Conservation (phyloP, 352 stramenopile species). For the Achlya hypogyna region DNA sequence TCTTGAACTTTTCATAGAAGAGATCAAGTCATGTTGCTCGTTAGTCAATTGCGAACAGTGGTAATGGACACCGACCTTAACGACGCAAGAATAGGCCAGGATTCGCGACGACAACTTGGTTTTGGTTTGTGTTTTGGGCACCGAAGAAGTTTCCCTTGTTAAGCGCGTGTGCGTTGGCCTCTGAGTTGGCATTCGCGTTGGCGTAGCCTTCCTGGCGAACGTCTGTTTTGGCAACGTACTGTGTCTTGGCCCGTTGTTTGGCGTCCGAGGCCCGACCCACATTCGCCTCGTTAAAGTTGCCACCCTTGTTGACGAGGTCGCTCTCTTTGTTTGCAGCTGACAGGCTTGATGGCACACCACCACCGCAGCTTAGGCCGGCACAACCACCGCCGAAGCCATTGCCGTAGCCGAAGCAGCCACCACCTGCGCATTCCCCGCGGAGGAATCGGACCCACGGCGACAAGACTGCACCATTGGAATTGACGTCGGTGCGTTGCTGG, state of each 20-base stretch:
- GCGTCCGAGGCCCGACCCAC: neutral
- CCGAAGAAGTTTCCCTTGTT: conserved; percentile 10
- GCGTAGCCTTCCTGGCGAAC: neutral
- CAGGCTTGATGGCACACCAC: neutral
- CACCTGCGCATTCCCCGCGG: neutral
- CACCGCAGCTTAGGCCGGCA: neutral
- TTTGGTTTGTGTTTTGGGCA: neutral
- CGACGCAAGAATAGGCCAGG: neutral
- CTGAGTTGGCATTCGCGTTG: conserved; percentile 6
- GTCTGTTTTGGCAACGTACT: neutral
- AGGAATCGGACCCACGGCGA: neutral
- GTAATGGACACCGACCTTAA: too few species aligned
- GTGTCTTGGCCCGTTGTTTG: neutral
- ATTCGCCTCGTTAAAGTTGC: neutral
- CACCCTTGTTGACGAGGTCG: neutral
- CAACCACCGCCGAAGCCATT: neutral
- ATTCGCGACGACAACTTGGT: neutral
- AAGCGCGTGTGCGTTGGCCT: neutral
- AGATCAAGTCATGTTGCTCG: too few species aligned
- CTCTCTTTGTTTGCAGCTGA: neutral
- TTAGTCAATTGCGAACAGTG: too few species aligned
- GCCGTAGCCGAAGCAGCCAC: too few species aligned
- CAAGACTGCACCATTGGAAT: neutral
- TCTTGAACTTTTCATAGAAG: too few species aligned
- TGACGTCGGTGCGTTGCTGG: neutral